Base-by-base conservation (phyloP, 805 yeast species). In the Barnettozyma botsteinii region DNA sequence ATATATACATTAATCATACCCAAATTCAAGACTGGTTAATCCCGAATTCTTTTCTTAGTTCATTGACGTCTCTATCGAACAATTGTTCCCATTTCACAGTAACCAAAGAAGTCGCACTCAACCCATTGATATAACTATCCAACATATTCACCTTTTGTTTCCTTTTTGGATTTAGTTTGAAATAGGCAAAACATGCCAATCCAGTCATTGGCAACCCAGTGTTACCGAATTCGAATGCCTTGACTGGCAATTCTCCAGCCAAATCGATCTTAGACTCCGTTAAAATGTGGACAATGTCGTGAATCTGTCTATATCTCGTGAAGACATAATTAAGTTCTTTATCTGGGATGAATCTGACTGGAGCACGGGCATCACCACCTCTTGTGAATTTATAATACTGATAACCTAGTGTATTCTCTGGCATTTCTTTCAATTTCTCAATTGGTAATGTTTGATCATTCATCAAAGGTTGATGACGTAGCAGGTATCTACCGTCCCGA, bases 151-250 rank as follows among this genome's bases (percentile, higher is more conserved):
- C 55, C 36, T 89, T 66, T 40, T 72, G 63, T 43, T 79, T 77
- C 53, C 86, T 88, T 37, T 71, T 66, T 3, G 70, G 62, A 40
- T 75, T 79, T 42, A 91, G 70, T 45, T 89, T 74, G 53, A 83
- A 71, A 1, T 96, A 96, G 4, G 96, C 96, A 48, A 87, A 74
- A n/a, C 85, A 51, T 0, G 95, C 89, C 37, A 93, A 59, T 0
- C 96, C 95, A 4, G 96, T 88, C 94, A 91, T 89, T 12, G 97
- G 97, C 33, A 93, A 77, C 5, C 95, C 94, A 43, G 91, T 74
- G 59, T 93, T 91, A 55, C 93, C 82, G 54, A 81, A 94, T 61
- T 91, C 98, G 51, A 93, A 79, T 11, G 88, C 83, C 61, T 93
- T 93, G 15, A 93, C 82, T 0, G 96, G 87, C 38, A 93, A 81